Conservation (phyloP, 1,139 yeast genomes). For the Arxiozyma slooffiae region DNA sequence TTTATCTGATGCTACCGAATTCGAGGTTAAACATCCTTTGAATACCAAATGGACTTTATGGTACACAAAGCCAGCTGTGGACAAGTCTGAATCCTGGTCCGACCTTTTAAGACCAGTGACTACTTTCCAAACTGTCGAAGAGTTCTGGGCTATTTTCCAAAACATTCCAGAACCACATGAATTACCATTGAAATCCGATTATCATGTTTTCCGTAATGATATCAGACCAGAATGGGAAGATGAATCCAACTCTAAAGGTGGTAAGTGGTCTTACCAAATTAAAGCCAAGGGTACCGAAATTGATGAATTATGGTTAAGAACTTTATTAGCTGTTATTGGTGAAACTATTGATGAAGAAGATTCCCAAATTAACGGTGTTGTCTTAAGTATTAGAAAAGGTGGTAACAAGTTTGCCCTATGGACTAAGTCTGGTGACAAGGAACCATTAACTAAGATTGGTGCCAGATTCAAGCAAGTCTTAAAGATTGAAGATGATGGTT, state of each 20-base stretch:
- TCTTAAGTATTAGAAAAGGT: slow-evolving; percentile 75
- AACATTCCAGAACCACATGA: slow-evolving; percentile 89
- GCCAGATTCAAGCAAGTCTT: slow-evolving; percentile 55
- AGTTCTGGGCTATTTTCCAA: slow-evolving; percentile 97
- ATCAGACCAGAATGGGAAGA: slow-evolving; percentile 99
- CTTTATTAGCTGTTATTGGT: slow-evolving; percentile 85
- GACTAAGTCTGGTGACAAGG: slow-evolving; percentile 75
- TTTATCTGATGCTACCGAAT: slow-evolving; percentile 25
- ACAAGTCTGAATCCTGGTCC: slow-evolving; percentile 78
- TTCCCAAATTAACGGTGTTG: slow-evolving; percentile 92
- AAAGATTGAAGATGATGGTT: slow-evolving; percentile 28
- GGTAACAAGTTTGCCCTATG: slow-evolving; percentile 84
- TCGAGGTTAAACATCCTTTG: slow-evolving; percentile 63
- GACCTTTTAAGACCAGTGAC: slow-evolving; percentile 90
- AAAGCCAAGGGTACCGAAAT: slow-evolving; percentile 55
- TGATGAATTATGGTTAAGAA: slow-evolving; percentile 89
- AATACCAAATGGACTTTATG: slow-evolving; percentile 93
- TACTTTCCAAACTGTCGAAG: slow-evolving; percentile 86
- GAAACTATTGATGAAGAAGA: slow-evolving; percentile 73
- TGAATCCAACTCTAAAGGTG: slow-evolving; percentile 75
- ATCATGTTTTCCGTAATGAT: slow-evolving; percentile 89
- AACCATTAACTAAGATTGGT: slow-evolving; percentile 60
- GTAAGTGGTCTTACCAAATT: slow-evolving; percentile 84
- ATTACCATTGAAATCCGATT: slow-evolving; percentile 85
- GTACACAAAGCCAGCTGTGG: slow-evolving; percentile 91